These are phyloP conservation scores for Ormosia emarginata DNA, from an alignment of 306 rosid genomes.

Conservation along the genomic window DNA sequence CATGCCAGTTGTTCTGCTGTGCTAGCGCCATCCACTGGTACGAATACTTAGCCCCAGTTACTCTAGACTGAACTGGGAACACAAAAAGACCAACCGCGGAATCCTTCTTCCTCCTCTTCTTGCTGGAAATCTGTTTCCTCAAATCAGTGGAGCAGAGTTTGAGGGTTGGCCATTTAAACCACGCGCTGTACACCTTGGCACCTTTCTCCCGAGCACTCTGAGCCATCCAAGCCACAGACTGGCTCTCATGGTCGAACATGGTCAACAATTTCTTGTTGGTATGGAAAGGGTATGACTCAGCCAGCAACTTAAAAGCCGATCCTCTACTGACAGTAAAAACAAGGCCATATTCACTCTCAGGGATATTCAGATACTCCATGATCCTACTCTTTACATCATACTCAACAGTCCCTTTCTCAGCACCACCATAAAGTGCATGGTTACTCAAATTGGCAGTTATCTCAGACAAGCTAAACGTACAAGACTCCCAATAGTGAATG, in stretches of 20 bases:
- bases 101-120: constrained; percentile 91
- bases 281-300: constrained; percentile 91
- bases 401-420: constrained; percentile 88
- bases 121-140: constrained; percentile 83
- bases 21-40: constrained; percentile 99
- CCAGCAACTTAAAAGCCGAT: constrained; percentile 79
- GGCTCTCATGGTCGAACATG: constrained; percentile 96
- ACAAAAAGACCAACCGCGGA: constrained; percentile 88
- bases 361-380: constrained; percentile 93
- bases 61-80: constrained; percentile 95
- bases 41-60: constrained; percentile 91
- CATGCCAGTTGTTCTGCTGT: constrained; percentile 98
- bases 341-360: constrained; percentile 91
- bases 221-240: constrained; percentile 93
- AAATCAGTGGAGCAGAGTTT: constrained; percentile 91
- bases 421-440: constrained; percentile 91
- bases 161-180: constrained; percentile 98
- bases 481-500: constrained; percentile 90
- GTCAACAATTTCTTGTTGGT: constrained; percentile 84
- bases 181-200: constrained; percentile 81
- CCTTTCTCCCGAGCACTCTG: constrained; percentile 94
- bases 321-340: constrained; percentile 98
- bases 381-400: constrained; percentile 80
- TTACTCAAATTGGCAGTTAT: constrained; percentile 92
- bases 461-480: constrained; percentile 94